Evolutionary conservation across 73 alveolate genomes (phyloP), one percentile per base, ranked within the genome.

Genomic region (Paraurostyla sp.): DNA sequence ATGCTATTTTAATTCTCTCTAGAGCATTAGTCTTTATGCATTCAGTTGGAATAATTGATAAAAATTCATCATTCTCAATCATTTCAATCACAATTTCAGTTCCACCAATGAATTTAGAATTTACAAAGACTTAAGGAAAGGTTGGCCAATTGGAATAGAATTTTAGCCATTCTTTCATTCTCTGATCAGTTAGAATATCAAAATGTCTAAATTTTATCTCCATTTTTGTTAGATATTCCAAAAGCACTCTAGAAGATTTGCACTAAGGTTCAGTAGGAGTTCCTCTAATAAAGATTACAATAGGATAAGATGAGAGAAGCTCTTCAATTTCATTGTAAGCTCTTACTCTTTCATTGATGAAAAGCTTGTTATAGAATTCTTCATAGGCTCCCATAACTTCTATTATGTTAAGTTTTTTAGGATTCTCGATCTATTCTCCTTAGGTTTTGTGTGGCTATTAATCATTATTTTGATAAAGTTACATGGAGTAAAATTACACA

Each of bases 21-120:
- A 90, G 48, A 25, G 92, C 89, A 20, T 80, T 63, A n/a, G 89
- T 71, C 40, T 83, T 90, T 20, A 90, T 90, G 68, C 95, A 90
- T 42, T 90, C 95, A 20, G 58, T 9, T 0, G 95, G 95, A 11
- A 90, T 50, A 16, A 90, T 22, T 20, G 73, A 65, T 4, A 90
- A 30, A 52, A 90, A 83, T 43, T 90, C 92, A 27, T 90, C 95
- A 18, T 41, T 32, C 23, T 50, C 57, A 22, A 90, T 35, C 32
- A 81, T 35, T 2, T 81, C 81, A 22, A 41, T 15, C 0, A 81
- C 54, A 54, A 90, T 90, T 15, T 65, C 88, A 35, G 73, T 56
- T 3, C 95, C 92, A 33, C 95, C 95, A 0, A 90, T 54, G 65
- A 90, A 90, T 59, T 78, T 90, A 18, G 49, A 25, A 27, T 83